Evolutionary conservation across 2,329 filamentous ascomycete species (phyloP).

Genomic region (Neurospora crassa): DNA sequence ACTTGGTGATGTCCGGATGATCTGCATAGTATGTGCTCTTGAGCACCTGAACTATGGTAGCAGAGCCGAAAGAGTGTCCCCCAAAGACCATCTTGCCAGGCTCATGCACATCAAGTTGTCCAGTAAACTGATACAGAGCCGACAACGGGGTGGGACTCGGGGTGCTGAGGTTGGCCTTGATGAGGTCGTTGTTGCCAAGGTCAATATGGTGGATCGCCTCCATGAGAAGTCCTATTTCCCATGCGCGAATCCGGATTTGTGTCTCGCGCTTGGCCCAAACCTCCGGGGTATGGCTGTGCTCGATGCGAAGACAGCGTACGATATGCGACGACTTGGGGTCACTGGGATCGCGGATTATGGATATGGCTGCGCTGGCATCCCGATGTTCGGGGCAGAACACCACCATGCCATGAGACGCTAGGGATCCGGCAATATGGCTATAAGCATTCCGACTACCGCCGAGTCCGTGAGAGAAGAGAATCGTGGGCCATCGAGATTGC

Average conservation of each 20-base stretch:
- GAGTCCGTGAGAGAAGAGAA: slow-evolving; percentile 79
- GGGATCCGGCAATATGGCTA: slow-evolving; percentile 68
- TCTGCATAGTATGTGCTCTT: slow-evolving; percentile 67
- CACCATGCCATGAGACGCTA: slow-evolving; percentile 73
- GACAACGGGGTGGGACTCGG: slow-evolving; percentile 27
- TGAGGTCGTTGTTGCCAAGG: slow-evolving; percentile 27
- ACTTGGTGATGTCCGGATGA: slow-evolving; percentile 33
- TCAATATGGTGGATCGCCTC: slow-evolving; percentile 61
- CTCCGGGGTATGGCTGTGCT: slow-evolving; percentile 56
- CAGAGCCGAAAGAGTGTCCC: slow-evolving; percentile 74
- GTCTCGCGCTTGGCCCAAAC: slow-evolving; percentile 58
- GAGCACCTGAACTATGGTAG: slow-evolving; percentile 64
- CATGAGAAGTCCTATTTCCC: slow-evolving; percentile 67
- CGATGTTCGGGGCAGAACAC: slow-evolving; percentile 77
- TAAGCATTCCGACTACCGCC: slow-evolving; percentile 77
- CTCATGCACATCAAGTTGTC: slow-evolving; percentile 55
- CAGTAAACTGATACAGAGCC: slow-evolving; percentile 48
- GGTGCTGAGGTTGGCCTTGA: slow-evolving; percentile 42
- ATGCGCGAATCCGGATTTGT: slow-evolving; percentile 66
- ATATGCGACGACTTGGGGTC: slow-evolving; percentile 27
- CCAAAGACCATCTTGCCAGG: slow-evolving; percentile 66
- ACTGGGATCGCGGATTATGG: slow-evolving; percentile 55
- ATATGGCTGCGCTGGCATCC: slow-evolving; percentile 70
- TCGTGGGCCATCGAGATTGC: slow-evolving; percentile 59
- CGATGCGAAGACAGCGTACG: slow-evolving; percentile 41